These are phyloP conservation scores for Mycena kentingensis DNA, from an alignment of 768 basidiomycete genomes.

Conservation along the genomic window DNA sequence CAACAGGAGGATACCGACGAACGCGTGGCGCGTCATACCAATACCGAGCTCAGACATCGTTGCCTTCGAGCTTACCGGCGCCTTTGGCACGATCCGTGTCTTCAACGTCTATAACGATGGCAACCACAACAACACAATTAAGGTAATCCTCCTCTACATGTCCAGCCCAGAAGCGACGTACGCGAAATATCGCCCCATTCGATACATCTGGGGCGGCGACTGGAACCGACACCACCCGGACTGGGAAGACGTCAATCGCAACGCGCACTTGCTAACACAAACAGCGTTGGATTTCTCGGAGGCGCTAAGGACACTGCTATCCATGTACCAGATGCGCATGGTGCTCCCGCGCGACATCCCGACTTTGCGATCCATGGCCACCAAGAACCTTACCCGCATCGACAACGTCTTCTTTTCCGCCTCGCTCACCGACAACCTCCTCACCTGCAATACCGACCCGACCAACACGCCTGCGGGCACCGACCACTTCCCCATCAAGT, in stretches of 20 bases:
- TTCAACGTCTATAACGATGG: constrained; percentile 38
- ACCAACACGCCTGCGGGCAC: constrained; percentile 23
- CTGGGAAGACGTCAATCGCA: constrained; percentile 36
- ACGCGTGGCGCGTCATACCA: constrained; percentile 25
- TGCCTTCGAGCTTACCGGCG: constrained; percentile 25
- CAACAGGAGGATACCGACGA: constrained; percentile 19
- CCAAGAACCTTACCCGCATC: constrained; percentile 37
- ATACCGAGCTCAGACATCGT: constrained; percentile 27
- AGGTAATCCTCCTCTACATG: not conserved
- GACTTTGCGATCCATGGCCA: constrained; percentile 31
- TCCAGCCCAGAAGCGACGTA: not conserved
- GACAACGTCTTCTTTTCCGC: constrained; percentile 45
- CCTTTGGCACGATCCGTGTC: constrained; percentile 22
- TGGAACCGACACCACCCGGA: constrained; percentile 44
- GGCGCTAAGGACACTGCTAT: constrained; percentile 28
- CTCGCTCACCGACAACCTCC: constrained; percentile 20
- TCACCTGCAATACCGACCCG: constrained; percentile 28
- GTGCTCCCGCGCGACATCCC: constrained; percentile 33
- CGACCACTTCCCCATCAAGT: constrained; percentile 45
- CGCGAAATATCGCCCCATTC: not conserved
- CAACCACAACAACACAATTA: constrained; percentile 14
- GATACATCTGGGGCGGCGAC: constrained; percentile 36
- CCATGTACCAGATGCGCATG: constrained; percentile 33
- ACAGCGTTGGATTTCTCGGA: constrained; percentile 23
- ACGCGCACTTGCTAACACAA: constrained; percentile 35